phyloP scores from a whole-genome alignment of 352 stramenopile species.

The Globisporangium perplexum region DNA sequence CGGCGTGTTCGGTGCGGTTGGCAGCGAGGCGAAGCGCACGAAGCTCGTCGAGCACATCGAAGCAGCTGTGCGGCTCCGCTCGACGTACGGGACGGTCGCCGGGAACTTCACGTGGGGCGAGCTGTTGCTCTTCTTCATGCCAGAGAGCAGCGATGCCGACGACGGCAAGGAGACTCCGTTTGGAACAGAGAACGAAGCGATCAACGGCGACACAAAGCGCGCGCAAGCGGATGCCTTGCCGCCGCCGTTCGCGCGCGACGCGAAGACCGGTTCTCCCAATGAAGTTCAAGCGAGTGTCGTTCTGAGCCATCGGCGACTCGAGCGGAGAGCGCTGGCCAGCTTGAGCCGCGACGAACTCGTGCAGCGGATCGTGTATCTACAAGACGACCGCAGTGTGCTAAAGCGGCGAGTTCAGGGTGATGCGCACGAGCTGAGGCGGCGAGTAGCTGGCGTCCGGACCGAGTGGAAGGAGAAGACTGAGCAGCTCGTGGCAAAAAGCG shows the following conservation, averaged over 20 bases:
- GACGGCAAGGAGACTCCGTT: not conserved
- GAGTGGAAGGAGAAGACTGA: slow-evolving; percentile 43
- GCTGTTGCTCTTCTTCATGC: slow-evolving; percentile 67
- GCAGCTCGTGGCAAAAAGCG: slow-evolving; percentile 31
- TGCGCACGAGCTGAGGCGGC: slow-evolving; percentile 33
- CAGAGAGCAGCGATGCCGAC: slow-evolving; percentile 9
- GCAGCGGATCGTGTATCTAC: slow-evolving; percentile 24
- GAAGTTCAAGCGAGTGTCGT: no score
- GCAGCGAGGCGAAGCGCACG: slow-evolving; percentile 18
- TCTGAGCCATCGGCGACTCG: slow-evolving; percentile 2
- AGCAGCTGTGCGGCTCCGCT: slow-evolving; percentile 20
- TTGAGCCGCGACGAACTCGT: slow-evolving; percentile 47
- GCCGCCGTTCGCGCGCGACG: not conserved
- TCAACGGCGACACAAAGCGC: not conserved
- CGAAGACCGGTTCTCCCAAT: not conserved
- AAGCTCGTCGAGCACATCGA: slow-evolving; percentile 43
- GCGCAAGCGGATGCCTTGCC: not conserved
- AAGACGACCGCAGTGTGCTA: slow-evolving; percentile 40
- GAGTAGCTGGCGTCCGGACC: slow-evolving; percentile 26
- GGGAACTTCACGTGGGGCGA: slow-evolving; percentile 71
- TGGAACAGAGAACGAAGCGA: not conserved
- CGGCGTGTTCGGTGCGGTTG: slow-evolving; percentile 29
- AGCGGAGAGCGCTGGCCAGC: slow-evolving; percentile 15
- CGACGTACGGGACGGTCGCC: slow-evolving; percentile 9
- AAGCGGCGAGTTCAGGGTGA: slow-evolving; percentile 31